These are phyloP conservation scores for Gyrodon lividus DNA, from an alignment of 768 basidiomycete genomes.

Conservation along the genomic window DNA sequence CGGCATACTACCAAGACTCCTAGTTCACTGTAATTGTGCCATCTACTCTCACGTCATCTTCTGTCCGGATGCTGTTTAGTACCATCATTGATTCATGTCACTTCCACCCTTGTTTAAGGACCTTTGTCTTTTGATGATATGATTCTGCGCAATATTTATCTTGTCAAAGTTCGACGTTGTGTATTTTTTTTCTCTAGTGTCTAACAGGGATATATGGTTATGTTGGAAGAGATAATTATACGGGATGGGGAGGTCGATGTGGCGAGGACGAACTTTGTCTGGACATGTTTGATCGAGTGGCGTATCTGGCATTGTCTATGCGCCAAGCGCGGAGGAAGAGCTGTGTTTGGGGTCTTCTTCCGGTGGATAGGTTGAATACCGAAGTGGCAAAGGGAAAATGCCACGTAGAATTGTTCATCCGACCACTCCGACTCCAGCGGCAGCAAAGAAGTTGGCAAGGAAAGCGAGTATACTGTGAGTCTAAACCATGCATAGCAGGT, in stretches of 20 bases:
- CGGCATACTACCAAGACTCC: conserved; percentile 17
- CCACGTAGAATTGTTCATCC: conserved; percentile 2
- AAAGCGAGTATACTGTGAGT: conserved; percentile 1
- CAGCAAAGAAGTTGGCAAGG: neutral
- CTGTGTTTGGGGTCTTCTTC: conserved; percentile 8
- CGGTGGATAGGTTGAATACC: conserved; percentile 13
- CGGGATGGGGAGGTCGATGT: no score
- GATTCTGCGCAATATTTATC: conserved; percentile 1
- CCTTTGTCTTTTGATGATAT: conserved; percentile 1
- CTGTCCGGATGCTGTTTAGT: neutral
- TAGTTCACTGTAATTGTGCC: conserved; percentile 17
- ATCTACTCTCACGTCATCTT: conserved; percentile 22
- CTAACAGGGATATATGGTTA: no score
- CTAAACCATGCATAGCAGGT: conserved; percentile 5
- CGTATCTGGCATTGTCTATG: conserved; percentile 14
- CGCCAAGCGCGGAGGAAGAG: conserved; percentile 36
- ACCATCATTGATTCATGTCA: conserved; percentile 7
- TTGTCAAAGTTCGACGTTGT: conserved; percentile 19
- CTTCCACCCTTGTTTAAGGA: neutral
- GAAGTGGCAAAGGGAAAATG: neutral
- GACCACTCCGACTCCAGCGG: conserved; percentile 19
- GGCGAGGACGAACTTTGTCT: no score
- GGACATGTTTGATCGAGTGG: no score
- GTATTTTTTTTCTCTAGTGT: no score
- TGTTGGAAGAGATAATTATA: no score